Evolutionary conservation across 2,329 filamentous ascomycete species (phyloP), one percentile per base, ranked within the genome.

Genomic region (Alternaria metachromatica): DNA sequence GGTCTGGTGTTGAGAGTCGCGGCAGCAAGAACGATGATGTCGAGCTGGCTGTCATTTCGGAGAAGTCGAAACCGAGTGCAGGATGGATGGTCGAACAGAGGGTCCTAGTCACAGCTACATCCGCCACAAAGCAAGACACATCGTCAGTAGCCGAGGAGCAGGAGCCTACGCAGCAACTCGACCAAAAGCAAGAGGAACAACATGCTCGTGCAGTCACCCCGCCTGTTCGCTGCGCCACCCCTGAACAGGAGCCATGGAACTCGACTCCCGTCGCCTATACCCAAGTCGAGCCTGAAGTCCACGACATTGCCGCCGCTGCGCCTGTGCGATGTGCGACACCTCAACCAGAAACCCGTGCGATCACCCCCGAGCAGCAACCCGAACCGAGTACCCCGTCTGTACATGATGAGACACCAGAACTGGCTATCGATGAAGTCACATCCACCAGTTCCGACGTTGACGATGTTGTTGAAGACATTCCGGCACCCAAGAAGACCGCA

Each of bases 211-310:
- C 33, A 6, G 25, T 20, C 20, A 45, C 56, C 30, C 56, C 60
- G 23, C 50, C 57, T 45, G 60, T 60, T 55, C 60, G 60, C 46
- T 63, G 60, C 26, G 44, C 56, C 25, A 60, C 56, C 20, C 60
- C 60, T 23, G 60, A 63, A 18, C 50, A 50, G 33, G 60, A 63
- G 48, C 60, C 60, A n/a, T 63, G 60, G 60, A 63, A 60, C 44
- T 43, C 55, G 20, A 51, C 56, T 6, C 50, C 56, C 7, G 50
- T 44, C 23, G 50, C 45, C n/a, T 50, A 26, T 23, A 28, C 46
- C 20, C 25, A 15, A 44, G 46, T 48, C 18, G 46, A 58, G 26
- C 55, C 55, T 23, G 55, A 53, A 41, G 18, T 28, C 5, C 21
- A 2, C 49, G 30, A 37, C 30, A 25, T 5, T 25, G 13, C n/a